phyloP scores from a whole-genome alignment of 1,284 basidiomycete genomes.

The Cutaneotrichosporon cutaneum region DNA sequence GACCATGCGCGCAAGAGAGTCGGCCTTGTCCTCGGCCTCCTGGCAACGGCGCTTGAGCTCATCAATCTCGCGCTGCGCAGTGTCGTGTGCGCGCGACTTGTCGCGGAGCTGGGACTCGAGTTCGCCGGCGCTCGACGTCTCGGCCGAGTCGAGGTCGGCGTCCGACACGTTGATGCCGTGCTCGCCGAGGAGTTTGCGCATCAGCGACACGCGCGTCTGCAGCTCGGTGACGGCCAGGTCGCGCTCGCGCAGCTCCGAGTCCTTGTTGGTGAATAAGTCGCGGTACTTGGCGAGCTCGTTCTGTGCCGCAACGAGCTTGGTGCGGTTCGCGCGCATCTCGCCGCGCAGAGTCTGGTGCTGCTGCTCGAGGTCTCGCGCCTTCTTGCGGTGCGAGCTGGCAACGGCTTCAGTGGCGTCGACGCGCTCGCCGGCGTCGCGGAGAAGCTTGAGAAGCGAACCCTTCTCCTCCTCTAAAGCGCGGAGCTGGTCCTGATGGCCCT shows the following conservation, averaged over 20 bases:
- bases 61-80: conserved; percentile 51
- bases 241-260: conserved; percentile 67
- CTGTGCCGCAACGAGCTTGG: conserved; percentile 70
- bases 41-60: conserved; percentile 64
- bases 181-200: conserved; percentile 67
- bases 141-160: conserved; percentile 57
- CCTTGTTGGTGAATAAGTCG: conserved; percentile 67
- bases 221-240: conserved; percentile 69
- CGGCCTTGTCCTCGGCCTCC: conserved; percentile 70
- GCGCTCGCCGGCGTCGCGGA: conserved; percentile 71
- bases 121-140: conserved; percentile 55
- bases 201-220: conserved; percentile 71
- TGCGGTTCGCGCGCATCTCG: conserved; percentile 74
- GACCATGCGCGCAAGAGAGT: conserved; percentile 64
- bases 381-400: conserved; percentile 68
- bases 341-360: conserved; percentile 69
- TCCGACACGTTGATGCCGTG: conserved; percentile 77
- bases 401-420: conserved; percentile 68
- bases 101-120: conserved; percentile 74
- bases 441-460: conserved; percentile 68
- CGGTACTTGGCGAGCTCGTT: conserved; percentile 71
- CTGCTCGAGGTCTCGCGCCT: conserved; percentile 65
- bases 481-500: conserved; percentile 75
- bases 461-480: conserved; percentile 76
- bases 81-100: conserved; percentile 68